phyloP scores from a whole-genome alignment of 1,284 basidiomycete species.

The Earliella scabrosa region DNA sequence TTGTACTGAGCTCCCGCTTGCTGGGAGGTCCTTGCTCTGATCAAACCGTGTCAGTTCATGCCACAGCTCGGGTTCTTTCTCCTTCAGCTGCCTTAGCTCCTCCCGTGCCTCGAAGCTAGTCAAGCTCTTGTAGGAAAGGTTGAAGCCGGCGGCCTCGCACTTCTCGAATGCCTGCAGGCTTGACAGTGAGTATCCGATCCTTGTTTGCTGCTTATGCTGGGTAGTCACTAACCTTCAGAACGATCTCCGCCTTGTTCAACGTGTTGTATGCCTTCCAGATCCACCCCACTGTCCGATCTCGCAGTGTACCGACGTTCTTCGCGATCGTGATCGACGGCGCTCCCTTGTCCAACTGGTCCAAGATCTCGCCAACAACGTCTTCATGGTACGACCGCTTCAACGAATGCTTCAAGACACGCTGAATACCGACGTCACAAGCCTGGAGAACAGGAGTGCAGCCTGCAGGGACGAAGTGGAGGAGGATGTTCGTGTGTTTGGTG shows the following conservation, averaged over 20 bases:
- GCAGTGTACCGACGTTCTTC: not conserved
- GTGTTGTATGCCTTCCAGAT: not conserved
- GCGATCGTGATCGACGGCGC: not conserved
- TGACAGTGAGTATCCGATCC: not conserved
- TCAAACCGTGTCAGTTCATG: not conserved
- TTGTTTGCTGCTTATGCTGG: not conserved
- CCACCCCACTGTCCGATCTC: not conserved
- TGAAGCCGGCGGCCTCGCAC: not conserved
- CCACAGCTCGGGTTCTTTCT: not conserved
- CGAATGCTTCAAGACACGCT: slow-evolving; percentile 31
- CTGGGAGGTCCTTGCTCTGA: too few species aligned
- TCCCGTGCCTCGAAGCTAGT: not conserved
- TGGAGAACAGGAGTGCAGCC: slow-evolving; percentile 34
- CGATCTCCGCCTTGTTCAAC: not conserved
- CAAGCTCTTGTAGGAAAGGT: not conserved
- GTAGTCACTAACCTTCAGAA: not conserved
- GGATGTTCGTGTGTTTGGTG: slow-evolving; percentile 17
- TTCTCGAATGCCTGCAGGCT: not conserved
- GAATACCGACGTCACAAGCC: slow-evolving; percentile 34
- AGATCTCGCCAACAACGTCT: not conserved
- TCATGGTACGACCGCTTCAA: slow-evolving; percentile 24
- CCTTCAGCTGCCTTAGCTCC: not conserved
- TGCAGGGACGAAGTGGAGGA: slow-evolving; percentile 32
- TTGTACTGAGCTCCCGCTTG: too few species aligned
- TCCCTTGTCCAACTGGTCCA: not conserved